phyloP scores from a whole-genome alignment of 2,329 filamentous ascomycete species.

The Phaeosphaeriaceae sp. region DNA sequence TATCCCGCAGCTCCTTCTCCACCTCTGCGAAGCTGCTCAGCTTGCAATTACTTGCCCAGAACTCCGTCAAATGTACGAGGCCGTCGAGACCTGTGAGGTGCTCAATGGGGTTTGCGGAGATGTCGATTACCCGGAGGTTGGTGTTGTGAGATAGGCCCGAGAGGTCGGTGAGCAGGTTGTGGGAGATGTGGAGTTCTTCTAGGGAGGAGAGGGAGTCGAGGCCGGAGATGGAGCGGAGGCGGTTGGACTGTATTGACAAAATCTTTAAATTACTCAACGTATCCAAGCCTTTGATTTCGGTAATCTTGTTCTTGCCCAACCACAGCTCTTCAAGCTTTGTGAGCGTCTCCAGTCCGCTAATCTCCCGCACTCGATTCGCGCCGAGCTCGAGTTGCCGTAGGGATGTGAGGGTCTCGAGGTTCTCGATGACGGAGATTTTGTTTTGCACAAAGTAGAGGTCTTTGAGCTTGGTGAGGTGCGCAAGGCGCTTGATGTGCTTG shows the following conservation, averaged over 20 bases:
- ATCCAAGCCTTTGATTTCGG: slow-evolving; percentile 77
- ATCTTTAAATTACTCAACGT: slow-evolving; percentile 81
- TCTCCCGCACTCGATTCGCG: slow-evolving; percentile 89
- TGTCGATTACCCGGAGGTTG: slow-evolving; percentile 78
- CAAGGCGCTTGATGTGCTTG: slow-evolving; percentile 93
- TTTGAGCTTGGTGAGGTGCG: slow-evolving; percentile 76
- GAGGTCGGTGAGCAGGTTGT: slow-evolving; percentile 86
- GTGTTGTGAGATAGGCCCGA: slow-evolving; percentile 65
- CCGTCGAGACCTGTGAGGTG: slow-evolving; percentile 76
- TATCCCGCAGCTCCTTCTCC: slow-evolving; percentile 78
- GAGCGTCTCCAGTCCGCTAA: slow-evolving; percentile 82
- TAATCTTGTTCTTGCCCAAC: slow-evolving; percentile 97
- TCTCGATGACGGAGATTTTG: slow-evolving; percentile 88
- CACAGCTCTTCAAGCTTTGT: slow-evolving; percentile 85
- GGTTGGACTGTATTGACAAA: slow-evolving; percentile 94
- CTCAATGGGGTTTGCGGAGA: slow-evolving; percentile 85
- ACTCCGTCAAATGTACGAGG: slow-evolving; percentile 78
- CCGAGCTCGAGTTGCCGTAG: slow-evolving; percentile 88
- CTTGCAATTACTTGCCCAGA: slow-evolving; percentile 94
- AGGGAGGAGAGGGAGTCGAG: slow-evolving; percentile 77
- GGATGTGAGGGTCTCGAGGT: slow-evolving; percentile 75
- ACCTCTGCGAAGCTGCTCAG: slow-evolving; percentile 82
- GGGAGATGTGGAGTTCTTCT: slow-evolving; percentile 93
- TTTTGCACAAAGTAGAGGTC: slow-evolving; percentile 95
- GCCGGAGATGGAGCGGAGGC: slow-evolving; percentile 79